Conservation (phyloP, 2,329 filamentous ascomycete species). For the Thielaviopsis ethacetica region DNA sequence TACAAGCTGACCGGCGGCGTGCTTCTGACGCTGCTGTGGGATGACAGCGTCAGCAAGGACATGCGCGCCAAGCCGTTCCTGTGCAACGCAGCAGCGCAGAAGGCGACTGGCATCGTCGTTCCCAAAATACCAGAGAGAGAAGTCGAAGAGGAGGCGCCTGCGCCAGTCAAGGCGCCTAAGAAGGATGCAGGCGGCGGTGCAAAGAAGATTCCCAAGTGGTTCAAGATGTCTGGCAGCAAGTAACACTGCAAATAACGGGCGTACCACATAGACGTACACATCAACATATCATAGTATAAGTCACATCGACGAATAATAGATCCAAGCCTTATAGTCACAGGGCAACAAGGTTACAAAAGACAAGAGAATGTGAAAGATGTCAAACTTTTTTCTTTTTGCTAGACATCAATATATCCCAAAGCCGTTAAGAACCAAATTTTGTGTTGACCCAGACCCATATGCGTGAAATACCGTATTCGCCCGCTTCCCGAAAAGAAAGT, state of each 20-base stretch:
- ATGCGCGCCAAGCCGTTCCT: constrained; percentile 42
- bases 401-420: background rate
- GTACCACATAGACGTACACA: background rate
- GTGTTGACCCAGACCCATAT: background rate
- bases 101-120: constrained; percentile 51
- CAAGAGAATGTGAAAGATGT: constrained; percentile 18
- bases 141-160: constrained; percentile 22
- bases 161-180: constrained; percentile 13
- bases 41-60: constrained; percentile 39
- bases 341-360: constrained; percentile 18
- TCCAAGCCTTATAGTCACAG: background rate
- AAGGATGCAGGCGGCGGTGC: constrained; percentile 23
- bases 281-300: background rate
- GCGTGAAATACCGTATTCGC: background rate
- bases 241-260: constrained; percentile 17
- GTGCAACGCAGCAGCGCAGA: constrained; percentile 37
- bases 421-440: background rate
- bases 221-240: constrained; percentile 59
- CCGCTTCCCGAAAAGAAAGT: background rate
- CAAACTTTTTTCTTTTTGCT: constrained; percentile 11
- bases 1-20: constrained; percentile 50
- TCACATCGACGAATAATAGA: background rate
- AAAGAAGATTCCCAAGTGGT: constrained; percentile 49
- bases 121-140: constrained; percentile 33
- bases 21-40: constrained; percentile 63